These are phyloP conservation scores for Blastobotrys mokoenaii DNA, from an alignment of 805 yeast genomes.

Conservation along the genomic window DNA sequence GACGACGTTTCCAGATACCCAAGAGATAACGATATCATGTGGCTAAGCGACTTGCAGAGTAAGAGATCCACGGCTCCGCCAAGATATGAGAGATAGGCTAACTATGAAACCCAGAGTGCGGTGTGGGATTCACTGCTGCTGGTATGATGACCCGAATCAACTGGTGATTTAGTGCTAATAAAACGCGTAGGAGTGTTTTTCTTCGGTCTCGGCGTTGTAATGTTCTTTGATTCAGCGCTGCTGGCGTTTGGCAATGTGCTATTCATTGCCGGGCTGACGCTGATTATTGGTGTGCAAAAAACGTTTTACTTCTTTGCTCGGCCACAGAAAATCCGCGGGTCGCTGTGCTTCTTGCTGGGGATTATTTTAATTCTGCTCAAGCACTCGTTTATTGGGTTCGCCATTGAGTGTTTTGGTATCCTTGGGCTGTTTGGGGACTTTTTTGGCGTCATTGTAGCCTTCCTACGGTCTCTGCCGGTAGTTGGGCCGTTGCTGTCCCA, in stretches of 20 bases:
- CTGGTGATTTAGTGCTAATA: constrained; percentile 4
- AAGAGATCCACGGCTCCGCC: constrained; percentile 5
- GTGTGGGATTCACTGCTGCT: constrained; percentile 86
- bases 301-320: constrained; percentile 77
- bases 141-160: constrained; percentile 32
- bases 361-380: constrained; percentile 65
- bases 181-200: constrained; percentile 48
- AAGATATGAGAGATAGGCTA: constrained; percentile 6
- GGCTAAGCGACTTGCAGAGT: constrained; percentile 30
- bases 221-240: constrained; percentile 82
- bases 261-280: constrained; percentile 69
- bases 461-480: constrained; percentile 77
- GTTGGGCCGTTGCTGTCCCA: constrained; percentile 79
- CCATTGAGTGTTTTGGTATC: constrained; percentile 82
- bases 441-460: constrained; percentile 79
- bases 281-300: constrained; percentile 83
- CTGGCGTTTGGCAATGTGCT: constrained; percentile 83
- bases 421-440: constrained; percentile 88
- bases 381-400: constrained; percentile 76
- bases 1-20: not conserved
- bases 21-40: constrained; percentile 16
- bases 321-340: constrained; percentile 79
- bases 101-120: constrained; percentile 49
- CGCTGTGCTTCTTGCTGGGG: constrained; percentile 71
- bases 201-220: constrained; percentile 71